Evolutionary conservation across 306 rosid genomes (phyloP), one percentile per base, ranked within the genome.

Genomic region (Vigna nakashimae): DNA sequence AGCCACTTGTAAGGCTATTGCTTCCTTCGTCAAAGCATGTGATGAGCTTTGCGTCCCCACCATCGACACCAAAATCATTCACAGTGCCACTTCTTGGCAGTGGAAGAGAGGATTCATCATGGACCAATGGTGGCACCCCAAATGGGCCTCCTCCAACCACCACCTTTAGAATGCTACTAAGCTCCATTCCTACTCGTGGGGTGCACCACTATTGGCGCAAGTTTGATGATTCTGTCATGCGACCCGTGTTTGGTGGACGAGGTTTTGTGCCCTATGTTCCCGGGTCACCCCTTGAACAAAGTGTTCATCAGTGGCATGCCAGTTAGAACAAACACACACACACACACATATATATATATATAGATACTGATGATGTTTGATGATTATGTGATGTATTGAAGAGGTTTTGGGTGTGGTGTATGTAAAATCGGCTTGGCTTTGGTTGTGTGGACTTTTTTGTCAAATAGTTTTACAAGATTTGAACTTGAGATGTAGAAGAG

Each of bases 161-260:
- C 53, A 78, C 88, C 34, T 82, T 86, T 50, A 85, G 89, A 58
- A 84, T 88, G 86, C 88, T 95, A 40, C 89, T 95, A 11, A 78
- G 87, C 12, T 20, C 17, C 82, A 67, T 82, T 40, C 95, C 93
- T 13, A 38, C 86, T 50, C 85, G 82, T 42, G 86, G 96, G 0
- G 92, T 91, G 48, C 99, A 96, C 83, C 96, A 89, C 75, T 90
- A 90, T 22, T 96, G 99, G 99, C 86, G 99, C 32, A 92, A 75
- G 76, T 90, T 92, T 65, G 98, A 96, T 55, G 82, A 96, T 69
- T 85, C 91, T 52, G 87, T 91, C 83, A 96, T 96, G 99, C 86
- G 98, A 17, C 98, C 99, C 1, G 84, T 90, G 43, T 96, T 92
- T 68, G 99, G 98, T 5, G 99, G 99, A 17, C 80, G 98, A 46